phyloP scores from a whole-genome alignment of 108 stramenopile species.

The Fistulifera solaris region DNA sequence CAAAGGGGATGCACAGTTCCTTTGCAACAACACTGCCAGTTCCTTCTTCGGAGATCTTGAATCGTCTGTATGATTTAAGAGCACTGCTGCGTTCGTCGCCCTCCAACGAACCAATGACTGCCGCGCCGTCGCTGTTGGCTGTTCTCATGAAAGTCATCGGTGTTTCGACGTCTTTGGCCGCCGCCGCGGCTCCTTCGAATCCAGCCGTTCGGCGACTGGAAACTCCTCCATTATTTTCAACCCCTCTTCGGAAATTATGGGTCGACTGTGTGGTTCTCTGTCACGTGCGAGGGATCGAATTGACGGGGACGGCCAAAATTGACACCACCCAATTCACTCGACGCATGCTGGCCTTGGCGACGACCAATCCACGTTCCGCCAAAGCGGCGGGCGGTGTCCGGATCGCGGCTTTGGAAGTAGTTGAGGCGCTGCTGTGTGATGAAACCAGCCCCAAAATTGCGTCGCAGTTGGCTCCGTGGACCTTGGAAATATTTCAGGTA shows the following conservation, averaged over 20 bases:
- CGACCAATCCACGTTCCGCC: constrained; percentile 58
- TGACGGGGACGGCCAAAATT: constrained; percentile 55
- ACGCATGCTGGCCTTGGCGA: constrained; percentile 65
- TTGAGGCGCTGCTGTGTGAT: constrained; percentile 33
- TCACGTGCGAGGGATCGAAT: constrained; percentile 47
- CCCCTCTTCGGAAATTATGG: constrained; percentile 62
- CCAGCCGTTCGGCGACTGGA: constrained; percentile 1
- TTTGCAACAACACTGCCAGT: constrained; percentile 55
- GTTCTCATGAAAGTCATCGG: constrained; percentile 77
- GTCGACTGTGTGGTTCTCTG: constrained; percentile 74
- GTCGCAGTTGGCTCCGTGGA: constrained; percentile 49
- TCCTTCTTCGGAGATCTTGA: constrained; percentile 53
- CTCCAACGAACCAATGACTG: constrained; percentile 39
- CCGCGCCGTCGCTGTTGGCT: constrained; percentile 72
- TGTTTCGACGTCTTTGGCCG: constrained; percentile 39
- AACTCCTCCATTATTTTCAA: constrained; percentile 62
- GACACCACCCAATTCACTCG: constrained; percentile 48
- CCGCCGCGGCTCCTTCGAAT: constrained; percentile 3
- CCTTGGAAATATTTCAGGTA: constrained; percentile 54
- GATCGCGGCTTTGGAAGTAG: constrained; percentile 60
- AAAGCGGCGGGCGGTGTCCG: constrained; percentile 68
- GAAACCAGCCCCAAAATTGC: constrained; percentile 16
- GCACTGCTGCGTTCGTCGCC: constrained; percentile 49
- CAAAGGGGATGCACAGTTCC: constrained; percentile 73
- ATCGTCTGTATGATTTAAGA: constrained; percentile 48